Evolutionary conservation across 257 asterid genomes (phyloP).

Genomic region (Avicennia marina): DNA sequence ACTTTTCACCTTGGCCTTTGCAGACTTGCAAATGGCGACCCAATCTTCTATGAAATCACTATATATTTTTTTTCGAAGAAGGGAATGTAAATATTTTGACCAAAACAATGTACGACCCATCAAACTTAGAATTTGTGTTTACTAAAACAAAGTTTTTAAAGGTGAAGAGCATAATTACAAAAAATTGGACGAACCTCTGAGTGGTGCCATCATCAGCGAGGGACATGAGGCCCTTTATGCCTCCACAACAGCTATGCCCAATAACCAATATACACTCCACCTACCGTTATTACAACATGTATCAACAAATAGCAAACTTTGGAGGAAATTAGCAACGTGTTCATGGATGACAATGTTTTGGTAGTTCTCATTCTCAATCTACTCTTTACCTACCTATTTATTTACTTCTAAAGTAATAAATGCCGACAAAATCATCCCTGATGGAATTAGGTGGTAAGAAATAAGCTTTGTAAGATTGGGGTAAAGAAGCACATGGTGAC

Average conservation of each 20-base stretch:
- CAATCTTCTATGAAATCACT: constrained; percentile 88
- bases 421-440: too few species aligned
- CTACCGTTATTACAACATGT: constrained; percentile 25
- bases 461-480: too few species aligned
- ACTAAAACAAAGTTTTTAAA: too few species aligned
- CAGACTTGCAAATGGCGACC: constrained; percentile 66
- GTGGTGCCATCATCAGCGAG: constrained; percentile 72
- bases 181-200: constrained; percentile 35
- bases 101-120: not conserved
- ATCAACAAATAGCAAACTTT: not conserved
- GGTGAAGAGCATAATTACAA: not conserved
- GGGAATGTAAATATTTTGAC: not conserved
- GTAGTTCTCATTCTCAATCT: too few species aligned
- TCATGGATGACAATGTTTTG: too few species aligned
- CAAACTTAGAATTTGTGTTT: not conserved
- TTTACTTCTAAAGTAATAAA: too few species aligned
- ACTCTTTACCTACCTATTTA: too few species aligned
- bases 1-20: constrained; percentile 53
- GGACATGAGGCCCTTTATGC: constrained; percentile 95
- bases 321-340: too few species aligned
- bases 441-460: too few species aligned
- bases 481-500: too few species aligned
- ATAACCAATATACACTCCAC: constrained; percentile 80
- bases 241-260: constrained; percentile 98
- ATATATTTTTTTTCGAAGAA: constrained; percentile 6